Evolutionary conservation across 306 rosid genomes (phyloP), one percentile per base, ranked within the genome.

Genomic region (Rosa rugosa): DNA sequence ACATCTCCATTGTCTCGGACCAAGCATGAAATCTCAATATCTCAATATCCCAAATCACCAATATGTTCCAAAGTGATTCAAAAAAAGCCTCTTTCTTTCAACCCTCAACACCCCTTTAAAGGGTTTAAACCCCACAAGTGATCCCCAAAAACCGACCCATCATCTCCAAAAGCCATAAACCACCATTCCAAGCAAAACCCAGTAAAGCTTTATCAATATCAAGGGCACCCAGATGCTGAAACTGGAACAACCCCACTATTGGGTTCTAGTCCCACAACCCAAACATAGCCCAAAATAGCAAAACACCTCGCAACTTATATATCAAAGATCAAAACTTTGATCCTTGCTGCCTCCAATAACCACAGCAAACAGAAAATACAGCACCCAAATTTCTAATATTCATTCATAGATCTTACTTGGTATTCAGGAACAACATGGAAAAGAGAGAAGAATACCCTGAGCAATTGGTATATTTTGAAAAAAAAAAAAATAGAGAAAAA

Each of bases 1-100:
- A 79, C 85, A 80, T 81, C 88, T 88, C 95, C 94, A 90, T 86
- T 86, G 94, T 83, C 83, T 84, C 75, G 83, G 83, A 79, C 85
- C 87, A 86, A 90, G 89, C 94, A 91, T 84, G 85, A 89, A 92
- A 80, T 80, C 81, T 57, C 71, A 85, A 66, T 66, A 38, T 57
- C 83, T 17, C 31, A 27, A 31, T 31, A 31, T 31, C 36, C 36
- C 84, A 38, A 71, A 83, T 84, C 77, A 71, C 38, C 87, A 85
- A 80, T 71, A 71, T 66, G 81, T 77, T 75, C 79, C 65, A 80
- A 82, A 85, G 76, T 65, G 64, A 60, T 75, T 62, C 80, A 62
- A 76, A 63, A 31, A 80, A 51, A 80, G 27, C 77, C 76, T 84
- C 57, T 77, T 85, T 77, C 83, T 40, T 23, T 50, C 81, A 83